These are phyloP conservation scores for Tylopilus felleus DNA, from an alignment of 768 basidiomycete genomes.

Conservation along the genomic window DNA sequence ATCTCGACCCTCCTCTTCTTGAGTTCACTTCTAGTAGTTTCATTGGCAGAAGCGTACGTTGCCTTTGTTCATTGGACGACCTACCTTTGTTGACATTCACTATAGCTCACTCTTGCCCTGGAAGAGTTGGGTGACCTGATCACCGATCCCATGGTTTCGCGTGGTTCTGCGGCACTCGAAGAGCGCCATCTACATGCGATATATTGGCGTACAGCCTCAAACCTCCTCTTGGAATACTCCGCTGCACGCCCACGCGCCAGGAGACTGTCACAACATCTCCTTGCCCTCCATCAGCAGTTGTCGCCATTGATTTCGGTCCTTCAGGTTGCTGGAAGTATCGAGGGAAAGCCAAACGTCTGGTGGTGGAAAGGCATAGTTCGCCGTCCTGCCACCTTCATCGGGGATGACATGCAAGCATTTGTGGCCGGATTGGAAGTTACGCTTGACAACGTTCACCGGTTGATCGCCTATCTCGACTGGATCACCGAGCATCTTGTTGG, in stretches of 20 bases:
- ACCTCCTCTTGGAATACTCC: conserved; percentile 32
- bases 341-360: background rate
- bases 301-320: background rate
- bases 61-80: background rate
- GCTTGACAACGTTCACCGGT: conserved; percentile 16
- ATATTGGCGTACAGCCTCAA: conserved; percentile 30
- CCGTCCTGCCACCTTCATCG: background rate
- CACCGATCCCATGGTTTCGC: background rate
- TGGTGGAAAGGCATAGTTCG: conserved; percentile 10
- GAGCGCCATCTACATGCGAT: conserved; percentile 19
- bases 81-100: background rate
- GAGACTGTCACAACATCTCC: conserved; percentile 16
- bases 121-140: conserved; percentile 26
- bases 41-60: conserved; percentile 29
- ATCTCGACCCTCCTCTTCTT: conserved; percentile 18
- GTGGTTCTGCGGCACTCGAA: background rate
- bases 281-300: conserved; percentile 12
- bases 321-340: background rate
- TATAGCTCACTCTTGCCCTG: conserved; percentile 28
- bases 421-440: conserved; percentile 21
- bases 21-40: conserved; percentile 27
- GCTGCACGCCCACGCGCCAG: conserved; percentile 23
- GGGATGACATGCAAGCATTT: conserved; percentile 12
- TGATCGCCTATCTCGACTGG: conserved; percentile 29
- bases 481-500: conserved; percentile 28